Conservation (phyloP, 371 early-diverging fungal genomes). For the Blastocladiella emersonii region DNA sequence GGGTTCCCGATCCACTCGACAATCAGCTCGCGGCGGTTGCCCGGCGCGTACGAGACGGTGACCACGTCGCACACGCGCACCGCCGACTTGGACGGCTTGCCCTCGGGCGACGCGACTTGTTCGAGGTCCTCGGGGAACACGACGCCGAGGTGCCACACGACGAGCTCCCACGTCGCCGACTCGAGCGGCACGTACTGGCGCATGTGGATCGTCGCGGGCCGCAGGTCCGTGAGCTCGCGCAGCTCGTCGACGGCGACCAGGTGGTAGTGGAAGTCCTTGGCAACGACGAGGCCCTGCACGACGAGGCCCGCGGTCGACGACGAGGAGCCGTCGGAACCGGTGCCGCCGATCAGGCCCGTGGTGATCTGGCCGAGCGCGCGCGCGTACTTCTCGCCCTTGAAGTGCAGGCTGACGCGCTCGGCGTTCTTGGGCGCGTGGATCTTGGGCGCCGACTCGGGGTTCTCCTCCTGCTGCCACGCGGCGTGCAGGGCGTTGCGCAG, state of each 20-base stretch:
- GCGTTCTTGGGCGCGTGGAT: slow-evolving; percentile 49
- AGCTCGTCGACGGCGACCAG: slow-evolving; percentile 68
- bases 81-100: too few species aligned
- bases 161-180: slow-evolving; percentile 59
- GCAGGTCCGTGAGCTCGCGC: slow-evolving; percentile 61
- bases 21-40: slow-evolving; percentile 32
- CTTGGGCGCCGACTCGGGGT: neutral
- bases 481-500: slow-evolving; percentile 81
- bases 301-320: slow-evolving; percentile 21
- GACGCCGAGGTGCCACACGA: slow-evolving; percentile 75
- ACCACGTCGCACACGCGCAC: slow-evolving; percentile 76
- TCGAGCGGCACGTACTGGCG: slow-evolving; percentile 55
- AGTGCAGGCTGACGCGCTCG: slow-evolving; percentile 82
- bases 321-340: too few species aligned
- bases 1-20: slow-evolving; percentile 87
- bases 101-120: too few species aligned
- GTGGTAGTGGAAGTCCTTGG: slow-evolving; percentile 75
- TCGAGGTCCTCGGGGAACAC: slow-evolving; percentile 66
- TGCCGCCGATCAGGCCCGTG: neutral
- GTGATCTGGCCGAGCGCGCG: slow-evolving; percentile 26
- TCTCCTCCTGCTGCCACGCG: slow-evolving; percentile 69
- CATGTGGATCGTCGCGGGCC: slow-evolving; percentile 61
- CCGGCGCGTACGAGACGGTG: slow-evolving; percentile 43
- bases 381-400: slow-evolving; percentile 90
- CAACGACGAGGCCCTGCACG: slow-evolving; percentile 69